A percentile compares a stretch with the other conserved stretches of the same genome.
phyloP scores from a whole-genome alignment of 2,329 filamentous ascomycete species.

The Aschersonia sp. region DNA sequence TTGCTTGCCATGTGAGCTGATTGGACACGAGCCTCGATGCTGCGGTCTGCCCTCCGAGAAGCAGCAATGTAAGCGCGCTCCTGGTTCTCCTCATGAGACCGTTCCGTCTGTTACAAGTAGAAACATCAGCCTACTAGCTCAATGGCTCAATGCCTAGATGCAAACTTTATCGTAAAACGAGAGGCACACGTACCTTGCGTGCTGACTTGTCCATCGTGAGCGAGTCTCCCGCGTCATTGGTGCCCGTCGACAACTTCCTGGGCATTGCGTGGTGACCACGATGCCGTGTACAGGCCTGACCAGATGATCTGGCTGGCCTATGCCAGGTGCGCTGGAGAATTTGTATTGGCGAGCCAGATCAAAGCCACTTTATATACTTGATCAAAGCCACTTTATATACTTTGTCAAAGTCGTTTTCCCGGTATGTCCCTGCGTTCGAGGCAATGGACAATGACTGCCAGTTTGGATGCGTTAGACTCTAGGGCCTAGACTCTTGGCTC shows the following conservation, averaged over 20 bases:
- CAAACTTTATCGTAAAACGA: not conserved
- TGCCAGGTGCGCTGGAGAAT: no score
- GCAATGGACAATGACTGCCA: no score
- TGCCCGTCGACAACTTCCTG: not conserved
- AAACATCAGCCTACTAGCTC: not conserved
- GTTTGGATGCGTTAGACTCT: no score
- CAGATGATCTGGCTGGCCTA: no score
- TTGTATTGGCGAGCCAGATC: no score
- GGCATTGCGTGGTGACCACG: not conserved
- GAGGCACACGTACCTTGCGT: not conserved
- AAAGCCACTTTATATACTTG: no score
- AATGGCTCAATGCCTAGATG: no score
- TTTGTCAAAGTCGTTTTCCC: no score
- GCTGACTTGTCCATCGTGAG: not conserved
- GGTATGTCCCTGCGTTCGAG: no score
- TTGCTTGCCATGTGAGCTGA: slow-evolving; percentile 81
- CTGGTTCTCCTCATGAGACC: slow-evolving; percentile 70
- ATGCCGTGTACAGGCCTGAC: no score
- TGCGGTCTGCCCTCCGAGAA: slow-evolving; percentile 73
- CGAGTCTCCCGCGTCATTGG: not conserved
- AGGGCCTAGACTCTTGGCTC: not conserved
- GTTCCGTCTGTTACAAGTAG: slow-evolving; percentile 44
- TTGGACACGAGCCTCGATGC: slow-evolving; percentile 74
- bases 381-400: no score
- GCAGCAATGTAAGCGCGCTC: slow-evolving; percentile 87